Evolutionary conservation across 139 green algal genomes (phyloP), one percentile per base, ranked within the genome.

Genomic region (Chlorella sp.): DNA sequence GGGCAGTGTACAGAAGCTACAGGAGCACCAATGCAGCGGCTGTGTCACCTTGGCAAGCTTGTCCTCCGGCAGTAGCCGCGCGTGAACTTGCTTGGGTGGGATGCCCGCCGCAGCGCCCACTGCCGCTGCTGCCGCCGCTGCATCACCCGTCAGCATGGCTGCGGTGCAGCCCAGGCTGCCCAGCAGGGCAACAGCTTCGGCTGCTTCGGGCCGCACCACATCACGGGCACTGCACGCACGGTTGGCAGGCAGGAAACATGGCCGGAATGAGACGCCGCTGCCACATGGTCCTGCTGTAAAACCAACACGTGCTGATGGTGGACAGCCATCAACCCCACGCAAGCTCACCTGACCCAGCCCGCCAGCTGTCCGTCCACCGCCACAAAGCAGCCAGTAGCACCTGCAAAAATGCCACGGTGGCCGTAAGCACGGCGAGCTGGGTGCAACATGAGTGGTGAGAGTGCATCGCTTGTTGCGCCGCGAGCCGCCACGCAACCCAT

Each of bases 111-210:
- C 91, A 7, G 85, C 86, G 32, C 91, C 95, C 69, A 97, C 91
- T 30, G 86, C 89, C 0, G 73, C 63, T 12, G 92, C 94, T 2
- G 90, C 88, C 9, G 71, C 88, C 16, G 57, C 26, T 34, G 86
- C 82, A 70, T 98, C 94, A 3, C 94, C 94, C 32, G 91, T 94
- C 32, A 98, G 90, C 91, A 98, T 92, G 18, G 96, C 62, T 11
- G 88, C 87, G 4, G 71, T 63, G 11, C 96, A 73, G 38, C 94
- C 90, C 21, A 60, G 26, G 15, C 32, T 15, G 25, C 75, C 74
- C 78, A 94, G 87, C 70, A 83, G 84, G 23, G 20, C n/a, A 1
- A 87, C 69, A 2, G 80, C 81, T 72, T 80, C 41, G 17, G 55
- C 51, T 1, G 86, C 86, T 62, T 87, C 86, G 18, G 86, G 80